Evolutionary conservation across 768 basidiomycete species (phyloP).

Genomic region (Vararia minispora): DNA sequence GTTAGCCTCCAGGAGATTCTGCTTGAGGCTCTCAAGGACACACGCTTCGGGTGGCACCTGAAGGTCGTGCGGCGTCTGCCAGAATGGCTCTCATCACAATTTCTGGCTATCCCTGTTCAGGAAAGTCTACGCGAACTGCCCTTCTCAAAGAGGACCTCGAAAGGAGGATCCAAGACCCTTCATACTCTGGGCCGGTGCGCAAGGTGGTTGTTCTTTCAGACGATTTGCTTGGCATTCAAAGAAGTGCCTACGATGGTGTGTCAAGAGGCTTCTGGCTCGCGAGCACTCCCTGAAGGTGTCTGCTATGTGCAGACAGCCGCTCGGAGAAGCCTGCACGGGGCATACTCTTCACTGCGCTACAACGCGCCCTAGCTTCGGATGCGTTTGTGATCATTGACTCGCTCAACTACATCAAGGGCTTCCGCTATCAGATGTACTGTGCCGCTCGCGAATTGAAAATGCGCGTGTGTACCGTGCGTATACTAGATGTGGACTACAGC

Average conservation of each 20-base stretch:
- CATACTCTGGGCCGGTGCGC: slow-evolving; percentile 41
- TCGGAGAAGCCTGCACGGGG: slow-evolving; percentile 86
- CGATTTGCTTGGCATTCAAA: slow-evolving; percentile 50
- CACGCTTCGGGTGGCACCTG: no score
- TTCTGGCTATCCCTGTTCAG: slow-evolving; percentile 78
- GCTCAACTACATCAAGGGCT: slow-evolving; percentile 97
- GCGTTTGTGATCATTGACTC: slow-evolving; percentile 84
- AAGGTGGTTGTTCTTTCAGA: slow-evolving; percentile 56
- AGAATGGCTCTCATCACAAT: slow-evolving; percentile 89
- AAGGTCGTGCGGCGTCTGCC: no score
- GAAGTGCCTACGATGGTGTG: slow-evolving; percentile 67
- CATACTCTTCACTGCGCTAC: slow-evolving; percentile 72
- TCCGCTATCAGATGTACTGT: slow-evolving; percentile 96
- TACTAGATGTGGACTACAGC: not conserved
- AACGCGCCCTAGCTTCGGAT: slow-evolving; percentile 57
- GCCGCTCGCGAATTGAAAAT: slow-evolving; percentile 82
- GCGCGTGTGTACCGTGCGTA: slow-evolving; percentile 75
- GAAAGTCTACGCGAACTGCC: slow-evolving; percentile 66
- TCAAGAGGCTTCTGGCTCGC: slow-evolving; percentile 2
- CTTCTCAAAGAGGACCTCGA: slow-evolving; percentile 56
- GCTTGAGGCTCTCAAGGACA: no score
- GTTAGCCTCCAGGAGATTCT: no score
- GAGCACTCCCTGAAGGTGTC: not conserved
- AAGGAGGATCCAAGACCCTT: slow-evolving; percentile 32
- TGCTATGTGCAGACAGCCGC: slow-evolving; percentile 41